Percentiles rank a stretch among this genome's conserved stretches.
Evolutionary conservation across 148 eudicot species (phyloP).

Genomic region (Rhododendron molle): DNA sequence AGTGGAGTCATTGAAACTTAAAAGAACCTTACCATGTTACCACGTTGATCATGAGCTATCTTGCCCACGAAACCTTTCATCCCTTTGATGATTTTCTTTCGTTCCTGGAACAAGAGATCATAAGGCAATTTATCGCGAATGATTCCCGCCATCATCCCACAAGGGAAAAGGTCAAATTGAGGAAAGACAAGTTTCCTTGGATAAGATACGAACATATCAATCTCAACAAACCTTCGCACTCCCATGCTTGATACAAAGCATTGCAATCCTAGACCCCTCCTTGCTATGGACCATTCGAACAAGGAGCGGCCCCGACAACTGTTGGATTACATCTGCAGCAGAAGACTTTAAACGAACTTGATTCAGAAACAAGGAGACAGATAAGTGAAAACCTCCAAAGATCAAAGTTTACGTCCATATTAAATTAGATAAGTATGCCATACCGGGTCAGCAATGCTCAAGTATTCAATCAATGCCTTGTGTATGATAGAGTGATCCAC

Average conservation of each 20-base stretch:
- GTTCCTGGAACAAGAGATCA: conserved; percentile 42
- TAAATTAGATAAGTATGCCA: background rate
- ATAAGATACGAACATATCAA: background rate
- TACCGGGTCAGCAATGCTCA: conserved; percentile 88
- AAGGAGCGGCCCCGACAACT: conserved; percentile 61
- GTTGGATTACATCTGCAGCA: conserved; percentile 74
- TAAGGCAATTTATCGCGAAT: conserved; percentile 9
- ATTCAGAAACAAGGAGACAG: conserved; percentile 19
- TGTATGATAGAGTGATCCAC: conserved; percentile 92
- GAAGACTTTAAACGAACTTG: conserved; percentile 48
- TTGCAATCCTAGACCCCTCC: conserved; percentile 82
- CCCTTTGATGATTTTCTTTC: conserved; percentile 85
- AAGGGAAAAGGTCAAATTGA: background rate
- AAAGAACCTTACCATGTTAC: conserved; percentile 58
- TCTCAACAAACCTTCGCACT: conserved; percentile 70
- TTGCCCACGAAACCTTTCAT: conserved; percentile 71
- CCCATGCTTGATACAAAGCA: conserved; percentile 83
- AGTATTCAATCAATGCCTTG: conserved; percentile 71
- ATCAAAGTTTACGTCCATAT: background rate
- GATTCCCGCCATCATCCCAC: background rate
- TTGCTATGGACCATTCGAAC: conserved; percentile 82
- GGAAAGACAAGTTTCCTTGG: background rate
- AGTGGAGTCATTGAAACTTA: background rate
- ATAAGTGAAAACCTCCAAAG: background rate
- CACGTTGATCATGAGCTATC: conserved; percentile 62